Evolutionary conservation across 2,329 filamentous ascomycete genomes (phyloP), one percentile per base, ranked within the genome.

Genomic region (Cladophialophora exuberans): DNA sequence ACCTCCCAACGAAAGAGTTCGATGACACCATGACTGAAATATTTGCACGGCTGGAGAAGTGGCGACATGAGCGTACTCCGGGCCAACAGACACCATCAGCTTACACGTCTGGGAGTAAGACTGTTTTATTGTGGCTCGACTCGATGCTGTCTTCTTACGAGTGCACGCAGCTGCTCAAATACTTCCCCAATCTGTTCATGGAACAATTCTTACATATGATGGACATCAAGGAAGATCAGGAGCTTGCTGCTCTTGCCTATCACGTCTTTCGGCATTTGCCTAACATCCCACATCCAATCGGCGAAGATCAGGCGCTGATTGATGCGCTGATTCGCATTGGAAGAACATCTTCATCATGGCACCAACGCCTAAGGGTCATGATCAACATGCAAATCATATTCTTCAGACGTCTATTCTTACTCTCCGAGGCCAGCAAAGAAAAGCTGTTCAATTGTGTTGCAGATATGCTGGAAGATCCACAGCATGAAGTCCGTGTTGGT

Each of bases 331-430:
- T 97, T 64, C 85, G 87, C 50, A 94, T 99, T 44, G 94, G 94
- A 42, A 89, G 86, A 66, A 87, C 83, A 6, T 89, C 92, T 1
- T 76, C 84, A 2, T 94, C 89, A 52, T 99, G 94, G 94, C 94
- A 99, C 72, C 94, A 99, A 74, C 88, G 94, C 42, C 81, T 99
- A 33, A 85, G 95, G 22, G 90, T 96, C 38, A 83, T 99, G 64
- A 92, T 99, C 74, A 97, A 97, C 74, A 97, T 99, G 79, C 95
- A 99, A 68, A 93, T 97, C 62, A 87, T 99, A 65, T 99, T 97
- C 77, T 99, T 97, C 83, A 88, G 94, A 46, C 89, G 93, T 22
- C 82, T 99, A 31, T 99, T 99, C 79, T 78, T 97, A 23, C 89
- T 95, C 63, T 83, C 85, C 26, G 78, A 82, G 5, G 75, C 81